Conservation (phyloP, 2,329 filamentous ascomycete species). For the Fusarium siculi region DNA sequence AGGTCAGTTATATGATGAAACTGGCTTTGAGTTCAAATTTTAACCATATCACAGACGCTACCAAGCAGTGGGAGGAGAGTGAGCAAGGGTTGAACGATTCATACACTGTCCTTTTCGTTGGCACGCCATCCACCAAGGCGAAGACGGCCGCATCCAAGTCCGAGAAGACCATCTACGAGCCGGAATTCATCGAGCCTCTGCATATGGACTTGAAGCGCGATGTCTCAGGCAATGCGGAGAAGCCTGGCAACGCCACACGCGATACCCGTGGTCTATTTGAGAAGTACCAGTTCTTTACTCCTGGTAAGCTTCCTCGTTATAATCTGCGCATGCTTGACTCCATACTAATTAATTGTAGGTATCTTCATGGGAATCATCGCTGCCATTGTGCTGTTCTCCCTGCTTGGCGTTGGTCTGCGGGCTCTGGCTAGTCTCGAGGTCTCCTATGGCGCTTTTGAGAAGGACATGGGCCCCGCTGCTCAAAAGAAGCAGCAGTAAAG, state of each 20-base stretch:
- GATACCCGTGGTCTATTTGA: slow-evolving; percentile 76
- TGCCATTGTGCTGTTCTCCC: slow-evolving; percentile 75
- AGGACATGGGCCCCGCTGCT: slow-evolving; percentile 89
- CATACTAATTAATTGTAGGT: slow-evolving; percentile 60
- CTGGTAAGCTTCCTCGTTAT: slow-evolving; percentile 64
- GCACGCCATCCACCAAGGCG: slow-evolving; percentile 59
- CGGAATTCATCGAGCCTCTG: slow-evolving; percentile 69
- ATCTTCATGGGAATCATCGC: slow-evolving; percentile 89
- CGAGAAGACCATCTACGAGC: slow-evolving; percentile 67
- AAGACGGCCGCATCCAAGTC: slow-evolving; percentile 10
- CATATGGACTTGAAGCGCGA: slow-evolving; percentile 81
- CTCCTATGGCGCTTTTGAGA: slow-evolving; percentile 94
- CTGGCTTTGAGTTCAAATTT: neutral
- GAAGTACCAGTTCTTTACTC: slow-evolving; percentile 93
- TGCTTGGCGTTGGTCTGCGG: slow-evolving; percentile 81
- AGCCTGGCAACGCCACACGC: slow-evolving; percentile 51
- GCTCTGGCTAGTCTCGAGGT: slow-evolving; percentile 86
- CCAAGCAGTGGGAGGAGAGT: slow-evolving; percentile 14
- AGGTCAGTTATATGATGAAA: slow-evolving; percentile 51
- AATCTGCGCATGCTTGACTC: neutral
- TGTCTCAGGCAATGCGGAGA: slow-evolving; percentile 46
- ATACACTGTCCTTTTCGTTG: slow-evolving; percentile 82
- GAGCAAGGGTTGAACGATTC: slow-evolving; percentile 49
- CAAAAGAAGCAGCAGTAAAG: slow-evolving; percentile 76
- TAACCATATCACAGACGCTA: slow-evolving; percentile 18